These are phyloP conservation scores for Voacanga thouarsii DNA, from an alignment of 257 asterid species.

Conservation along the genomic window DNA sequence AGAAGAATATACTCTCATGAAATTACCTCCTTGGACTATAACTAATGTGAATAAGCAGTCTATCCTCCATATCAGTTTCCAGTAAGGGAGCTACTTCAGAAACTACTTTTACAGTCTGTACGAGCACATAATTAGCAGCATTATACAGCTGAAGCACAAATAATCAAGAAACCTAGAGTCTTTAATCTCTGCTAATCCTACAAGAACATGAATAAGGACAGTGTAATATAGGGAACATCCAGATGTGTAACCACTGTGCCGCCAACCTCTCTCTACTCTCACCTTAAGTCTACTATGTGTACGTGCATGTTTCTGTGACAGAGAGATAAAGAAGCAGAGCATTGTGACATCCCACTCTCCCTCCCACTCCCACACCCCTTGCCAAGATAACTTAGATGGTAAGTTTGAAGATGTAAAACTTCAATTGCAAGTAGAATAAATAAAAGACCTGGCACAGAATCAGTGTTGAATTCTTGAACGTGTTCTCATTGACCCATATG, in stretches of 20 bases:
- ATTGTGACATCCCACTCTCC: not conserved
- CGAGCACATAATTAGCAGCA: constrained; percentile 17
- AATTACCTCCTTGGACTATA: constrained; percentile 88
- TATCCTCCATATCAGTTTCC: constrained; percentile 57
- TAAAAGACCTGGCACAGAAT: constrained; percentile 71
- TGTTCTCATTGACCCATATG: constrained; percentile 72
- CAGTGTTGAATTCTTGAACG: constrained; percentile 76
- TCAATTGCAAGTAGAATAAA: constrained; percentile 6
- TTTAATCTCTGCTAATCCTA: not conserved
- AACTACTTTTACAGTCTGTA: constrained; percentile 79
- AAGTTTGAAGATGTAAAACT: constrained; percentile 7
- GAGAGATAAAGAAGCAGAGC: not conserved
- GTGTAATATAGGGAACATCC: not conserved
- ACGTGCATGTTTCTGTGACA: not conserved
- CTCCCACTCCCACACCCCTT: not conserved
- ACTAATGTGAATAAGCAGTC: constrained; percentile 79
- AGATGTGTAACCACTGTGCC: not conserved
- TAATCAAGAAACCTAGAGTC: not conserved
- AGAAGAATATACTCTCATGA: constrained; percentile 6
- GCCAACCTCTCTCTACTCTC: not conserved
- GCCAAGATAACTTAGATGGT: not conserved
- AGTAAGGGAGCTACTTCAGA: constrained; percentile 59
- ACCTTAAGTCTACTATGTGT: not conserved
- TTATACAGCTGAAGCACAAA: not conserved
- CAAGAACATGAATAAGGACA: not conserved